These are phyloP conservation scores for Mycosphaerella sp. DNA, from an alignment of 2,329 filamentous ascomycete genomes.

Conservation along the genomic window DNA sequence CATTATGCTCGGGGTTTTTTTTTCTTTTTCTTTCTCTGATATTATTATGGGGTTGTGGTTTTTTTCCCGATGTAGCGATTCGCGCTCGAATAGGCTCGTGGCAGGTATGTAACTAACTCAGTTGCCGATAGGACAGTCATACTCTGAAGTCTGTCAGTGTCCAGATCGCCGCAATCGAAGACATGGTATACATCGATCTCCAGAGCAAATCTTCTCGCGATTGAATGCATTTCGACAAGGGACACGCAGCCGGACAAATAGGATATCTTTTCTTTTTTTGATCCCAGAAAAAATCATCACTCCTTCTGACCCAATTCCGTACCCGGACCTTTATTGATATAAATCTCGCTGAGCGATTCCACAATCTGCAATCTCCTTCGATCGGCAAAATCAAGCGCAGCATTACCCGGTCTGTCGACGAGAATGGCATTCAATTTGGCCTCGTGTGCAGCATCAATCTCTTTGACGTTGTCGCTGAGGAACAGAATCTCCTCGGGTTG, in stretches of 20 bases:
- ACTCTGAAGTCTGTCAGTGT: no score
- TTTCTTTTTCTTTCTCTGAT: no score
- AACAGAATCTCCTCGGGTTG: slow-evolving; percentile 59
- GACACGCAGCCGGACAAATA: no score
- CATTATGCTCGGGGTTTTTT: no score
- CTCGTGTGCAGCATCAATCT: slow-evolving; percentile 41
- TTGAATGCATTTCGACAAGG: neutral
- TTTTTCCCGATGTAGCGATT: no score
- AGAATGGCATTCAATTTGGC: slow-evolving; percentile 41
- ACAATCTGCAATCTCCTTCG: slow-evolving; percentile 26
- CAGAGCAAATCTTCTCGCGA: neutral
- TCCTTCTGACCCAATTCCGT: slow-evolving; percentile 4
- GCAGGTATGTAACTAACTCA: no score
- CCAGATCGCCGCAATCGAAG: no score
- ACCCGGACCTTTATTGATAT: slow-evolving; percentile 8
- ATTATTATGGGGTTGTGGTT: no score
- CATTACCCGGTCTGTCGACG: slow-evolving; percentile 62
- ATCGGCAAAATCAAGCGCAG: slow-evolving; percentile 50
- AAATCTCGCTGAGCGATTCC: slow-evolving; percentile 24
- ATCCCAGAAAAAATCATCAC: neutral
- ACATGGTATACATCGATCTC: no score
- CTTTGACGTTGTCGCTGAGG: slow-evolving; percentile 68
- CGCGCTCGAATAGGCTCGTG: no score
- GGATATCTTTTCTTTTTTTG: no score
- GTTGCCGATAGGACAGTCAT: no score